Conservation (phyloP, 768 basidiomycete species). For the Trametes villosa region DNA sequence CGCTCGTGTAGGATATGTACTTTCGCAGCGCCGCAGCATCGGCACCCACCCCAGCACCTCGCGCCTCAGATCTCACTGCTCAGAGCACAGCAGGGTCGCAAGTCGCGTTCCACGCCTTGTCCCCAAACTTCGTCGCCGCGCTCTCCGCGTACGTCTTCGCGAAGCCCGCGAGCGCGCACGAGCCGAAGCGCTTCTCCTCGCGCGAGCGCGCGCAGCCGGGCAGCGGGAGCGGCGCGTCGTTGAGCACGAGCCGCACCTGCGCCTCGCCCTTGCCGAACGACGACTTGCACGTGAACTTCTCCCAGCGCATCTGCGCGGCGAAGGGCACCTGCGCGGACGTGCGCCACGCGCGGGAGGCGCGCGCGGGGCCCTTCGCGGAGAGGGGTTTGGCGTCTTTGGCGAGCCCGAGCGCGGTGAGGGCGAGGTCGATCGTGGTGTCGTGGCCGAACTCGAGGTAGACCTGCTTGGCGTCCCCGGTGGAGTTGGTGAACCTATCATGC, state of each 20-base stretch:
- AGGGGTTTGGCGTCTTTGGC: constrained; percentile 42
- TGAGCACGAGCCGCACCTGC: constrained; percentile 47
- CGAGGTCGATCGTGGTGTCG: constrained; percentile 45
- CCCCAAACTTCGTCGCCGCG: constrained; percentile 35
- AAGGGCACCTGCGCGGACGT: constrained; percentile 49
- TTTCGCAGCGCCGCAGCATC: background rate
- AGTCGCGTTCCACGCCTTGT: constrained; percentile 41
- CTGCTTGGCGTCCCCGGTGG: constrained; percentile 36
- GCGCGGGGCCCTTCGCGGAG: constrained; percentile 31
- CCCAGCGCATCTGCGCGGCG: constrained; percentile 49
- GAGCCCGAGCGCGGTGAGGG: constrained; percentile 42
- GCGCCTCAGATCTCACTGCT: background rate
- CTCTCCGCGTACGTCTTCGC: constrained; percentile 34
- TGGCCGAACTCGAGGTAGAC: constrained; percentile 49
- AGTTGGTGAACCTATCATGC: constrained; percentile 38
- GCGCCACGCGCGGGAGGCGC: constrained; percentile 39
- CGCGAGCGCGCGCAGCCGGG: constrained; percentile 35
- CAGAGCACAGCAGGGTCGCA: constrained; percentile 30
- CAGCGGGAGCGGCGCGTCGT: constrained; percentile 45
- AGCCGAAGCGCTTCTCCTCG: constrained; percentile 38
- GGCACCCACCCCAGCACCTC: background rate
- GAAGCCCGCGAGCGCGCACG: constrained; percentile 44
- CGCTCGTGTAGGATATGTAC: background rate
- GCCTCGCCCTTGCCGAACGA: constrained; percentile 37
- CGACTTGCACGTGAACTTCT: constrained; percentile 42